Percentiles rank a stretch among this genome's conserved stretches.
phyloP scores from a whole-genome alignment of 176 grass and related monocot genomes.

The Juncus effusus region DNA sequence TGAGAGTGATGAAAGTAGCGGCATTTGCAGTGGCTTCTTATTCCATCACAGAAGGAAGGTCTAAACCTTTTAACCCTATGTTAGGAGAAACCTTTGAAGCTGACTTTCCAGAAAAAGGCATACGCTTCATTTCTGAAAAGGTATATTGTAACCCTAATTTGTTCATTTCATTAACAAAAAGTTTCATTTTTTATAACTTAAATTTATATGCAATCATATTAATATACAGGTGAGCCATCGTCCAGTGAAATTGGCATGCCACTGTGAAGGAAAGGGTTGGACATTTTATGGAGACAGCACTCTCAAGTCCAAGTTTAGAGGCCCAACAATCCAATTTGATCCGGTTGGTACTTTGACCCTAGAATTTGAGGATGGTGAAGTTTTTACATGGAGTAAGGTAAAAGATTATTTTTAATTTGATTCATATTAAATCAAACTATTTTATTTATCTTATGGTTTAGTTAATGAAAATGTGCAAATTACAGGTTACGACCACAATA shows the following conservation, averaged over 20 bases:
- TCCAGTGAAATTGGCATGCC: conserved; percentile 55
- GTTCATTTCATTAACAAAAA: too few species aligned
- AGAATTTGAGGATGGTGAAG: conserved; percentile 59
- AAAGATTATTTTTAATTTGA: conserved; percentile 35
- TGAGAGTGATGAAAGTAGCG: too few species aligned
- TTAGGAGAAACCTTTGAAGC: conserved; percentile 97
- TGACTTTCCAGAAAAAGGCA: conserved; percentile 68
- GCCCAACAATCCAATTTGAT: conserved; percentile 55
- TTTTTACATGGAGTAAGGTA: conserved; percentile 16
- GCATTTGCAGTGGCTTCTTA: conserved; percentile 89
- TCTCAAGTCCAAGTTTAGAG: conserved; percentile 54
- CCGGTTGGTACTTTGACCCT: conserved; percentile 49
- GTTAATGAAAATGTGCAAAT: neutral
- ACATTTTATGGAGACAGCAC: conserved; percentile 60
- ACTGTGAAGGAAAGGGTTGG: conserved; percentile 57
- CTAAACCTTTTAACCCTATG: conserved; percentile 90
- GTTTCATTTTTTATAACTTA: conserved; percentile 10
- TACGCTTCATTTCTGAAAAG: conserved; percentile 93
- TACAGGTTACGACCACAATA: conserved; percentile 53
- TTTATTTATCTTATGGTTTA: neutral
- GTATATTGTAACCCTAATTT: conserved; percentile 27
- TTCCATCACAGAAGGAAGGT: conserved; percentile 72
- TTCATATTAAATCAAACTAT: neutral
- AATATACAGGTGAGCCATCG: conserved; percentile 52
- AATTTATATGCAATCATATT: neutral